phyloP scores from a whole-genome alignment of 2,329 filamentous ascomycete species.

The Monosporascus sp. region DNA sequence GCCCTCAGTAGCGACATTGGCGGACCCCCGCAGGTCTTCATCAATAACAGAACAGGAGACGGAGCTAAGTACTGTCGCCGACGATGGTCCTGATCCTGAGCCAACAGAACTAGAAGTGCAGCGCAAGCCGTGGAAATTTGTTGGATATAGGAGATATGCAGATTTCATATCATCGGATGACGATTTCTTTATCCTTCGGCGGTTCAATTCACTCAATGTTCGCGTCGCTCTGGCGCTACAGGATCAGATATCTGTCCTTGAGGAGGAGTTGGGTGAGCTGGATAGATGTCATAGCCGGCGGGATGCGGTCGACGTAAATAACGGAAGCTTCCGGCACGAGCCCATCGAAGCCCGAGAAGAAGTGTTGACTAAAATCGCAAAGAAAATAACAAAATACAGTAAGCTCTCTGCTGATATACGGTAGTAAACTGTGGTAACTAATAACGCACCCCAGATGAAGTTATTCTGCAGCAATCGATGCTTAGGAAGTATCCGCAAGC shows the following conservation, averaged over 20 bases:
- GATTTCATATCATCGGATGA: slow-evolving; percentile 24
- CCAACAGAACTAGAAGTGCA: neutral
- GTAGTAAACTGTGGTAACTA: too few species aligned
- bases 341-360: slow-evolving; percentile 7
- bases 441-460: too few species aligned
- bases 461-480: slow-evolving; percentile 18
- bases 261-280: slow-evolving; percentile 22
- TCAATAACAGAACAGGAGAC: neutral
- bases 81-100: neutral
- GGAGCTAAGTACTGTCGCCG: neutral
- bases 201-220: slow-evolving; percentile 26
- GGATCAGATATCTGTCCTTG: slow-evolving; percentile 27
- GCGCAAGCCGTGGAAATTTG: slow-evolving; percentile 25
- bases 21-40: neutral
- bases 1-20: neutral
- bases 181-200: slow-evolving; percentile 27
- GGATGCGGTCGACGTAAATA: slow-evolving; percentile 15
- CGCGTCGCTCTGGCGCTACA: slow-evolving; percentile 28
- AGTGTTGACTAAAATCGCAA: slow-evolving; percentile 9
- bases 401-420: slow-evolving; percentile 2
- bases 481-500: slow-evolving; percentile 10
- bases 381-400: slow-evolving; percentile 21
- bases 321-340: slow-evolving; percentile 23
- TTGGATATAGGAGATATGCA: slow-evolving; percentile 24
- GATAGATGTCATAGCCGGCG: slow-evolving; percentile 18